Evolutionary conservation across 352 stramenopile genomes (phyloP).

Genomic region (Globisporangium acanthophoron): DNA sequence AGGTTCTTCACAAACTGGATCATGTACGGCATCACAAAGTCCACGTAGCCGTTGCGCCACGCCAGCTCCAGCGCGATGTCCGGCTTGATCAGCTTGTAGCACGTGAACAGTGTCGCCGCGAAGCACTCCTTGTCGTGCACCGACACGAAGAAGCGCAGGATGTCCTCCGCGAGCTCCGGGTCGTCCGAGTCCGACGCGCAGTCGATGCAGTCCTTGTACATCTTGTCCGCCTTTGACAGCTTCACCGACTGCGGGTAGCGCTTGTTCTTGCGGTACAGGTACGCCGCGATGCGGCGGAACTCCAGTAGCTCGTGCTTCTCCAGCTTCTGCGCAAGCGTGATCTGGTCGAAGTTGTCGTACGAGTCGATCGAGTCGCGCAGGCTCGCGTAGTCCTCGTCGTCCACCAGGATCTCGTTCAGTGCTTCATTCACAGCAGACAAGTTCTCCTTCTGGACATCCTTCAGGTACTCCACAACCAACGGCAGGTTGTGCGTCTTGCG

Average conservation of each 20-base stretch:
- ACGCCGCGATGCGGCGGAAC: slow-evolving; percentile 98
- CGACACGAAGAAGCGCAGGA: slow-evolving; percentile 99
- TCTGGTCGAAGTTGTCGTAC: slow-evolving; percentile 99
- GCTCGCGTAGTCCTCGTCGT: slow-evolving; percentile 98
- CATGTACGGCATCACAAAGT: slow-evolving; percentile 99
- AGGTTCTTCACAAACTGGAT: slow-evolving; percentile 99
- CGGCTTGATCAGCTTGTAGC: slow-evolving; percentile 98
- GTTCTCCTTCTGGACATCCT: slow-evolving; percentile 98
- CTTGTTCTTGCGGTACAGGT: slow-evolving; percentile 99
- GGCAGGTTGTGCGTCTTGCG: slow-evolving; percentile 96
- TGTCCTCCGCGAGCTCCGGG: slow-evolving; percentile 94
- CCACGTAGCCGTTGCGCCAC: slow-evolving; percentile 98
- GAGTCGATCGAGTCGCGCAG: slow-evolving; percentile 97
- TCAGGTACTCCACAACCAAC: slow-evolving; percentile 97
- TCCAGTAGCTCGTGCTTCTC: slow-evolving; percentile 99
- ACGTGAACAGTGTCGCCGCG: slow-evolving; percentile 97
- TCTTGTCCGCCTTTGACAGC: slow-evolving; percentile 99
- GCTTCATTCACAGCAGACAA: slow-evolving; percentile 98
- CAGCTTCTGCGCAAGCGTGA: slow-evolving; percentile 97
- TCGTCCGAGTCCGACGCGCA: slow-evolving; percentile 96
- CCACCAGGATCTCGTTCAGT: slow-evolving; percentile 94
- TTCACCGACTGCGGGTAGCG: slow-evolving; percentile 97
- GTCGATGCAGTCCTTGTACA: slow-evolving; percentile 99
- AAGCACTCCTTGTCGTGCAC: slow-evolving; percentile 99
- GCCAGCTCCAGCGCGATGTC: slow-evolving; percentile 98